phyloP scores from a whole-genome alignment of 441 rosid species.

The Brassica balearica region DNA sequence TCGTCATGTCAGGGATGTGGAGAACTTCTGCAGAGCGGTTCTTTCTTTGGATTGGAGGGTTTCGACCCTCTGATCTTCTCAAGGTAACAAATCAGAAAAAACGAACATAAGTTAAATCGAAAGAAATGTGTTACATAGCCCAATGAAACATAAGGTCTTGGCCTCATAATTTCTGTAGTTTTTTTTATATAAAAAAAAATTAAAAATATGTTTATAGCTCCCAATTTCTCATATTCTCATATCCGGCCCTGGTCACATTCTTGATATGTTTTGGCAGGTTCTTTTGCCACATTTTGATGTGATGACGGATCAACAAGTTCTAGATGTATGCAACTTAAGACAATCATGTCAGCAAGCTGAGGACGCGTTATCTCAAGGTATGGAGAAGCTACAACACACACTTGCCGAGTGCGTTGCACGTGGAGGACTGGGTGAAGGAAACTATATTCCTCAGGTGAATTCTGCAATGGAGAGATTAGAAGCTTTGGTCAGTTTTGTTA shows the following conservation, averaged over 20 bases:
- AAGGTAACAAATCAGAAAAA: conserved; percentile 49
- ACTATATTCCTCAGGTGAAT: conserved; percentile 60
- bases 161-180: too few species aligned
- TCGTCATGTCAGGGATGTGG: conserved; percentile 76
- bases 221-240: too few species aligned
- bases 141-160: too few species aligned
- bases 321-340: conserved; percentile 63
- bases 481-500: conserved; percentile 73
- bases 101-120: neutral
- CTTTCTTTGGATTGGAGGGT: conserved; percentile 77
- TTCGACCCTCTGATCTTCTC: conserved; percentile 79
- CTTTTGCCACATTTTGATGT: conserved; percentile 75
- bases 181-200: too few species aligned
- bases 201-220: too few species aligned
- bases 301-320: conserved; percentile 68
- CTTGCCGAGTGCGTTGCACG: conserved; percentile 67
- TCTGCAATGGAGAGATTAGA: conserved; percentile 79
- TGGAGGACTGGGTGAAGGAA: conserved; percentile 63
- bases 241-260: neutral
- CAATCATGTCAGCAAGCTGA: conserved; percentile 94
- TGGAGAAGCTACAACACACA: conserved; percentile 83
- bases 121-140: too few species aligned
- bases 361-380: conserved; percentile 92
- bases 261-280: conserved; percentile 54
- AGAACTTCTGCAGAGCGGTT: conserved; percentile 65